phyloP scores from a whole-genome alignment of 169 alveolate genomes.

The Pseudocohnilembus persalinus region DNA sequence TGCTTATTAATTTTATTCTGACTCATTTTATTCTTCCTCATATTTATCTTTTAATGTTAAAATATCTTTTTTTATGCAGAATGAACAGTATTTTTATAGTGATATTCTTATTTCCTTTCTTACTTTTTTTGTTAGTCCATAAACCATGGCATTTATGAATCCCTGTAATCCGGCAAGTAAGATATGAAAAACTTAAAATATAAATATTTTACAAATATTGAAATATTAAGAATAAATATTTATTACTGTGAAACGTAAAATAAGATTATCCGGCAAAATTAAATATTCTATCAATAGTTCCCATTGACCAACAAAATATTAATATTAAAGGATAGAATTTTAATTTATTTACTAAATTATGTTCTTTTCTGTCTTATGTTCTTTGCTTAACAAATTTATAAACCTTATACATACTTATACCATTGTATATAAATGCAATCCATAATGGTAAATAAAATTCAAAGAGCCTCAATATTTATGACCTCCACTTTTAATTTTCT shows the following conservation, averaged over 20 bases:
- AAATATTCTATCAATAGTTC: conserved; percentile 8
- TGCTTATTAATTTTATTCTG: too few relatives aligned
- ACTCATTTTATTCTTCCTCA: too few relatives aligned
- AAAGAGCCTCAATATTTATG: conserved; percentile 1
- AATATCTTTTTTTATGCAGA: too few relatives aligned
- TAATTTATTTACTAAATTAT: conserved; percentile 14
- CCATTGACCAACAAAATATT: conserved; percentile 16
- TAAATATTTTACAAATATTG: not conserved
- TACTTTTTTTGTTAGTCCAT: conserved; percentile 13
- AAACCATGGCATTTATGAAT: conserved; percentile 22
- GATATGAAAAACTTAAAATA: conserved; percentile 1
- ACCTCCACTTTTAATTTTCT: not conserved
- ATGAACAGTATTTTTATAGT: too few relatives aligned
- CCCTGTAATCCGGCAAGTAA: conserved; percentile 22
- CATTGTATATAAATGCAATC: conserved; percentile 21
- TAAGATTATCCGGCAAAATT: conserved; percentile 9
- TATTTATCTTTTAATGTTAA: too few relatives aligned
- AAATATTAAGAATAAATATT: not conserved
- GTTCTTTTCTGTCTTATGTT: conserved; percentile 15
- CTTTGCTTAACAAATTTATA: conserved; percentile 2
- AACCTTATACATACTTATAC: conserved; percentile 11
- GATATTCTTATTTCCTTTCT: not conserved
- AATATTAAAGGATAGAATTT: conserved; percentile 8
- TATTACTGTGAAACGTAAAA: not conserved
- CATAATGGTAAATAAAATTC: conserved; percentile 26